A percentile compares a stretch with the other conserved stretches of the same genome.
phyloP scores from a whole-genome alignment of 345 rosid species.

The Stellera chamaejasme region DNA sequence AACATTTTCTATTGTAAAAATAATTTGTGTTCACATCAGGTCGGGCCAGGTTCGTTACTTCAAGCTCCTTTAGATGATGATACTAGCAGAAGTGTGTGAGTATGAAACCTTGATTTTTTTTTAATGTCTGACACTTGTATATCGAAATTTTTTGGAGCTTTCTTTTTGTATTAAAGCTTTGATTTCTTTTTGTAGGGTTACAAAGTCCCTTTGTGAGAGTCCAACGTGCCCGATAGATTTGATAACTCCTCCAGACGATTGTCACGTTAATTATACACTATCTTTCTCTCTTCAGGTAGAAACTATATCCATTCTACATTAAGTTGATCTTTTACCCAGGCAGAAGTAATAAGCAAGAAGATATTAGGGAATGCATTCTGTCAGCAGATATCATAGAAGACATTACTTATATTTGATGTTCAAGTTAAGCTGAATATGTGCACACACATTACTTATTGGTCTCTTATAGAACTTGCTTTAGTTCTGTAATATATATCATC shows the following conservation, averaged over 20 bases:
- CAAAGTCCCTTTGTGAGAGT: constrained; percentile 63
- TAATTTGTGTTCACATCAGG: constrained; percentile 33
- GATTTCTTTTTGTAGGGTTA: constrained; percentile 46
- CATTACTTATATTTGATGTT: no score
- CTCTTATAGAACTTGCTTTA: neutral
- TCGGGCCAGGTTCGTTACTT: constrained; percentile 82
- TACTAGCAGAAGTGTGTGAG: constrained; percentile 79
- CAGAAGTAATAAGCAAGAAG: no score
- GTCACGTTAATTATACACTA: constrained; percentile 91
- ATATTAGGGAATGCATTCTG: no score
- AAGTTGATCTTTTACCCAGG: neutral
- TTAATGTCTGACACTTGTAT: constrained; percentile 2
- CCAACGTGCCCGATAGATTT: constrained; percentile 83
- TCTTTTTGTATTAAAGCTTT: constrained; percentile 2
- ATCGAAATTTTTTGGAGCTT: constrained; percentile 6
- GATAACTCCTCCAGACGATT: constrained; percentile 95
- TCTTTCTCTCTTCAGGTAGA: constrained; percentile 90
- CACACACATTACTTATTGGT: neutral
- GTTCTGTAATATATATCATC: neutral
- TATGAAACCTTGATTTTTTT: constrained; percentile 25
- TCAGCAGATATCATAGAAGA: no score
- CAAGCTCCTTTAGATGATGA: constrained; percentile 83
- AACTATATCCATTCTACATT: constrained; percentile 11
- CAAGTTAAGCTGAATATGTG: no score
- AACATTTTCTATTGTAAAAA: constrained; percentile 5